These are phyloP conservation scores for Parascedosporium putredinis DNA, from an alignment of 2,329 filamentous ascomycete species.

Conservation along the genomic window DNA sequence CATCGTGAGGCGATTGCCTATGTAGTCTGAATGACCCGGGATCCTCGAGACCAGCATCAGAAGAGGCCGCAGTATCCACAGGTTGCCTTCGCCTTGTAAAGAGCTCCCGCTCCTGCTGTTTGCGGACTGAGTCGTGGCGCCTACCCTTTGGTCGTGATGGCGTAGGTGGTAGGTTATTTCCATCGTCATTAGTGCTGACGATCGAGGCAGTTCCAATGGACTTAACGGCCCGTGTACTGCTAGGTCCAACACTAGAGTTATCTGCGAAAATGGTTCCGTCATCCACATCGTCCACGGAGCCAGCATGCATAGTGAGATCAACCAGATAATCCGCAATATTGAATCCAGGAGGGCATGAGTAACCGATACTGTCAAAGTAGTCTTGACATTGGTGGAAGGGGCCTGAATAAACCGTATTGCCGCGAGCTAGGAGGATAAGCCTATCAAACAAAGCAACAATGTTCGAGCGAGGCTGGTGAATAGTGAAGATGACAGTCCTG, in stretches of 20 bases:
- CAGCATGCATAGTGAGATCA: conserved; percentile 93
- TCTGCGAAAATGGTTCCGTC: conserved; percentile 44
- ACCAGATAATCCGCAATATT: conserved; percentile 98
- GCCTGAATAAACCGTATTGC: conserved; percentile 86
- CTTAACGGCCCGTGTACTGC: conserved; percentile 80
- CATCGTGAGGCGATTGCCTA: conserved; percentile 35
- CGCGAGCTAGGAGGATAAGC: conserved; percentile 80
- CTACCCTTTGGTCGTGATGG: conserved; percentile 56
- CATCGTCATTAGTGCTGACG: conserved; percentile 61
- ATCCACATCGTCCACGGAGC: conserved; percentile 46
- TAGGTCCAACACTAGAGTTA: conserved; percentile 62
- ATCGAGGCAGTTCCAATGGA: conserved; percentile 79
- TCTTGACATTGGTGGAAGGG: conserved; percentile 79
- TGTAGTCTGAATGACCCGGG: conserved; percentile 40
- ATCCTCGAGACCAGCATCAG: conserved; percentile 42
- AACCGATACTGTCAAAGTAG: conserved; percentile 89
- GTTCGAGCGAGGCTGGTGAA: conserved; percentile 95
- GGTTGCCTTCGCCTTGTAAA: conserved; percentile 69
- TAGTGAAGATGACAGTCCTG: conserved; percentile 94
- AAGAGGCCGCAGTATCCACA: conserved; percentile 52
- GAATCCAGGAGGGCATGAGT: conserved; percentile 88
- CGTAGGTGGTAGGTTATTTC: conserved; percentile 43
- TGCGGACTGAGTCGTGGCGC: conserved; percentile 69
- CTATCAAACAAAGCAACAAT: conserved; percentile 96
- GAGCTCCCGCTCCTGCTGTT: conserved; percentile 80